Evolutionary conservation across 768 basidiomycete species (phyloP), one percentile per base, ranked within the genome.

Genomic region (Leccinum rimulosum): DNA sequence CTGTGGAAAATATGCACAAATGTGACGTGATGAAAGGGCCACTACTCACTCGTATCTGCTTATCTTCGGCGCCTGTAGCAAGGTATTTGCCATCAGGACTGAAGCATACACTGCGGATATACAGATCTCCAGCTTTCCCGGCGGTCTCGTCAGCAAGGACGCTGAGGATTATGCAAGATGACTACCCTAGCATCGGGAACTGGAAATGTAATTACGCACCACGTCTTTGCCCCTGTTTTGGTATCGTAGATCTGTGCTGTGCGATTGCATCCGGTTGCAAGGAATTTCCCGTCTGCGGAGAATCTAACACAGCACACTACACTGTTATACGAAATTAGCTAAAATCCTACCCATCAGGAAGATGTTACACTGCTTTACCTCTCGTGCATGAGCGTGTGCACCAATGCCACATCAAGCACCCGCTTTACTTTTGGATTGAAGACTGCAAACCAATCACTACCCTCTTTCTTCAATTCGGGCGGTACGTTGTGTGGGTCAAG

Each of bases 191-290:
- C 10, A 50, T 49, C 12, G 17, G 25, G 33, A 12, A 56, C 22
- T 49, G 17, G 55, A 35, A 8, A 57, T 3, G 45, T 58, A 43
- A 52, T 63, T 36, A 72, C 86, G 56, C 64, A 94, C 95, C 89
- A 94, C 31, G 88, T 88, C 76, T 92, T 93, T 0, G 69, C 72
- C 7, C 95, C 95, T 0, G 91, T 89, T 75, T 90, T 90, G 28
- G 89, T 90, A 70, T 98, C 93, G 71, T 91, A 98, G 57, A 98
- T 95, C 73, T 97, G 95, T 19, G 95, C 93, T 0, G 93, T 93
- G 45, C 93, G 82, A 75, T 98, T 98, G 76, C 95, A 98, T 12
- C 96, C 96, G 4, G 96, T 98, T 31, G 96, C 96, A 33, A 98
- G 83, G 61, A 81, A 87, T 72, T 91, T 93, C 28, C 95, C 93